Base-by-base conservation (phyloP, 1,284 basidiomycete genomes). In the Volvariella surrecta region DNA sequence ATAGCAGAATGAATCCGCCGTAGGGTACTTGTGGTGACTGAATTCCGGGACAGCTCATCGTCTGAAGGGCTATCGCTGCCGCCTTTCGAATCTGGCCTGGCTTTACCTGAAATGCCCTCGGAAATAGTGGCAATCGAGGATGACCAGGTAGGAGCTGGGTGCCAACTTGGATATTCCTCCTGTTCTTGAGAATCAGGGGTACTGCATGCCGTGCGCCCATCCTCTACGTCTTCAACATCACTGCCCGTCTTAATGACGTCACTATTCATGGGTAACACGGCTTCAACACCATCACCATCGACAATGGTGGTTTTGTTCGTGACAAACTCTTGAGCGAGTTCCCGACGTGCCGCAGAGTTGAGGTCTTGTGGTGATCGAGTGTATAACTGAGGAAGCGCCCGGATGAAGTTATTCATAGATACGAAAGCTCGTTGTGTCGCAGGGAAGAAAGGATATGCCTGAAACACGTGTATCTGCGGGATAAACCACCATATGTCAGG, bases 401-500 rank as follows among this genome's bases (percentile, higher is more conserved):
- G 74, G 45, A 92, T 79, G 53, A 89, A 94, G 43, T 79, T 70
- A 16, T 79, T 76, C 61, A 88, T 79, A n/a, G 82, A 78, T 49
- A 75, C 60, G 60, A 92, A 89, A 0, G 92, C 85, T 41, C 78
- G 78, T 32, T 69, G 74, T 6, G 84, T 72, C 10, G 82, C 76
- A 9, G 82, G 74, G 16, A 93, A 71, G 63, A 91, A 94, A 0
- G 89, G 86, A 55, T 90, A 89, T 19, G 82, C 74, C 57, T 95
- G 92, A 58, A 96, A 96, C 17, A 95, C 89, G 54, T 95, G 92
- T 1, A 94, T 79, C 82, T 88, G n/a, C n/a, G n/a, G n/a, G n/a
- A n/a, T n/a, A 49, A 7, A 37, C 10, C 15, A 34, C 45, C 7
- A 48, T 47, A 18, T 50, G 37, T 6, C 6, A 7, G 34, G 34